A percentile compares a stretch with the other conserved stretches of the same genome.
phyloP scores from a whole-genome alignment of 2,329 filamentous ascomycete species.

The Xylaria polymorpha region DNA sequence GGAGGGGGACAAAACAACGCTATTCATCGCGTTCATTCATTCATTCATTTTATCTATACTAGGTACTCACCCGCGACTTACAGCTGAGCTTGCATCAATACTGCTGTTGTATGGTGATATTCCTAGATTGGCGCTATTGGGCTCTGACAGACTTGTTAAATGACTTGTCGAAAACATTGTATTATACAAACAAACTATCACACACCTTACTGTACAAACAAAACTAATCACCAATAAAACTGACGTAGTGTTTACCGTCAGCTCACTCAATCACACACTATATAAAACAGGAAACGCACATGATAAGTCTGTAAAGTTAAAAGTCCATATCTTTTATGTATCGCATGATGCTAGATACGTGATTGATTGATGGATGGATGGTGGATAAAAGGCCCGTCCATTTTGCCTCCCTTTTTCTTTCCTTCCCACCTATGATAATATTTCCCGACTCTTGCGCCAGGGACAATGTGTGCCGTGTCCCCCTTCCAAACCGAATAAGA shows the following conservation, averaged over 20 bases:
- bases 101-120: neutral
- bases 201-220: neutral
- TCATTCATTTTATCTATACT: slow-evolving; percentile 6
- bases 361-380: slow-evolving; percentile 5
- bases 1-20: neutral
- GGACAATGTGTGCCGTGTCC: neutral
- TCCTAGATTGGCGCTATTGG: neutral
- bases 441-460: slow-evolving; percentile 10
- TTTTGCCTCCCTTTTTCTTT: slow-evolving; percentile 5
- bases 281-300: too few species aligned
- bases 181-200: slow-evolving; percentile 9
- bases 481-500: slow-evolving; percentile 1
- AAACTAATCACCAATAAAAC: neutral
- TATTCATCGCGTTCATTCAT: slow-evolving; percentile 12
- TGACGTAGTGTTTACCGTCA: neutral
- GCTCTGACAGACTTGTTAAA: neutral
- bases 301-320: neutral
- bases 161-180: neutral
- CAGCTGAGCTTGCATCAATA: neutral
- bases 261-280: neutral
- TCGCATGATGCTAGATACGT: slow-evolving; percentile 17
- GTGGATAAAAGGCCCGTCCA: slow-evolving; percentile 9
- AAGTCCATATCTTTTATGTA: slow-evolving; percentile 20
- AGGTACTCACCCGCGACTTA: neutral
- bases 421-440: neutral